phyloP scores from a whole-genome alignment of 2,329 filamentous ascomycete species.

The Aaosphaeria pasadenensis region DNA sequence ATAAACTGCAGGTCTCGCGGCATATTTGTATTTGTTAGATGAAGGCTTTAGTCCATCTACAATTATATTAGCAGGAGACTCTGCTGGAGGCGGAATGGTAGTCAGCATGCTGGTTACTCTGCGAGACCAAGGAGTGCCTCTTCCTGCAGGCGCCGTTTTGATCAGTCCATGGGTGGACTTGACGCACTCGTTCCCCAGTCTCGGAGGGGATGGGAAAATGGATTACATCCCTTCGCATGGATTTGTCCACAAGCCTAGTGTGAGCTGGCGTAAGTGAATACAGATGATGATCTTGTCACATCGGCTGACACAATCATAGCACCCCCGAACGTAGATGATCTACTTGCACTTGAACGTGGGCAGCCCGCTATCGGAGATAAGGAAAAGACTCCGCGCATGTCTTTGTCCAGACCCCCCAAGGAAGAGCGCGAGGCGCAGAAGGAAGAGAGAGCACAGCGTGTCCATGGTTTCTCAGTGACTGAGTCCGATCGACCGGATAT shows the following conservation, averaged over 20 bases:
- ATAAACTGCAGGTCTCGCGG: conserved; percentile 54
- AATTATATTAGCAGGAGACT: conserved; percentile 87
- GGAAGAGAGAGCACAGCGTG: conserved; percentile 29
- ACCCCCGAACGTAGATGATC: conserved; percentile 77
- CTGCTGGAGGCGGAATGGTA: conserved; percentile 89
- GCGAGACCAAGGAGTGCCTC: conserved; percentile 75
- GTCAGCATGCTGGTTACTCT: conserved; percentile 74
- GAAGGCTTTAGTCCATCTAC: conserved; percentile 69
- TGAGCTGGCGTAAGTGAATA: conserved; percentile 65
- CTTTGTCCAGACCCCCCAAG: conserved; percentile 10
- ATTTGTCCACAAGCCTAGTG: conserved; percentile 86
- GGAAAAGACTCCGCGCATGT: conserved; percentile 5
- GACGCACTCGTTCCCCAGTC: conserved; percentile 91
- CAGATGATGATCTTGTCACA: background rate
- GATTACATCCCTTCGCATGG: conserved; percentile 89
- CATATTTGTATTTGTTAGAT: conserved; percentile 79
- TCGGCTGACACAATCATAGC: conserved; percentile 36
- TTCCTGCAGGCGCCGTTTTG: conserved; percentile 85
- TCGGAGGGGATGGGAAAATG: conserved; percentile 66
- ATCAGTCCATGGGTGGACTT: conserved; percentile 96
- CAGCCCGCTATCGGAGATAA: background rate
- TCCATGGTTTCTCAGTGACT: conserved; percentile 33
- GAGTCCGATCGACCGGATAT: conserved; percentile 14
- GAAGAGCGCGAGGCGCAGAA: conserved; percentile 32
- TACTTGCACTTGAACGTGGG: conserved; percentile 46